Conservation (phyloP, 2,329 filamentous ascomycete species). For the Xylaria hypoxylon region DNA sequence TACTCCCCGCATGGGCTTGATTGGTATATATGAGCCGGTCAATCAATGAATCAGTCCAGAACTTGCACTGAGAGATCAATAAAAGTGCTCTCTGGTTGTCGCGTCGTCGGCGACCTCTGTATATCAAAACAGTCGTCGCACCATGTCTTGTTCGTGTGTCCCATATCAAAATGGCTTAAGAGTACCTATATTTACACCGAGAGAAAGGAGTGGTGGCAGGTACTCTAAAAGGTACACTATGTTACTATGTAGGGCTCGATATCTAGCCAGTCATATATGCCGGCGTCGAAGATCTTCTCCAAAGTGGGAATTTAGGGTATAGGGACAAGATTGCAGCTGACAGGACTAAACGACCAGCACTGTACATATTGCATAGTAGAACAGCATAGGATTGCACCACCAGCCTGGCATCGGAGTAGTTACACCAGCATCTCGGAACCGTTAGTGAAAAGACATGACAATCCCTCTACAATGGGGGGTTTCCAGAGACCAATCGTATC, state of each 20-base stretch:
- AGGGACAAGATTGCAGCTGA: constrained; percentile 37
- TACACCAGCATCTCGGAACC: constrained; percentile 27
- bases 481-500: constrained; percentile 20
- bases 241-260: constrained; percentile 35
- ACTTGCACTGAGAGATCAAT: constrained; percentile 7
- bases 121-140: constrained; percentile 28
- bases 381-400: constrained; percentile 29
- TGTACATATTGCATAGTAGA: constrained; percentile 13
- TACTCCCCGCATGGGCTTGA: constrained; percentile 31
- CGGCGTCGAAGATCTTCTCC: constrained; percentile 33
- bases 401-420: constrained; percentile 24
- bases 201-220: constrained; percentile 18
- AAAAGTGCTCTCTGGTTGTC: constrained; percentile 14
- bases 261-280: constrained; percentile 29
- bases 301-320: constrained; percentile 24
- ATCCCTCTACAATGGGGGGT: constrained; percentile 7
- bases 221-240: constrained; percentile 16
- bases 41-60: constrained; percentile 3
- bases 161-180: constrained; percentile 19
- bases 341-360: constrained; percentile 15
- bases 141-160: constrained; percentile 27
- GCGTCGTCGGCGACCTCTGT: constrained; percentile 31
- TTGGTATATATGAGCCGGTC: constrained; percentile 27
- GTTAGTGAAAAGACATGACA: constrained; percentile 6
- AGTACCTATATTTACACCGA: constrained; percentile 12